Conservation (phyloP, 2,329 filamentous ascomycete genomes). For the Tolypocladium ovalisporum region DNA sequence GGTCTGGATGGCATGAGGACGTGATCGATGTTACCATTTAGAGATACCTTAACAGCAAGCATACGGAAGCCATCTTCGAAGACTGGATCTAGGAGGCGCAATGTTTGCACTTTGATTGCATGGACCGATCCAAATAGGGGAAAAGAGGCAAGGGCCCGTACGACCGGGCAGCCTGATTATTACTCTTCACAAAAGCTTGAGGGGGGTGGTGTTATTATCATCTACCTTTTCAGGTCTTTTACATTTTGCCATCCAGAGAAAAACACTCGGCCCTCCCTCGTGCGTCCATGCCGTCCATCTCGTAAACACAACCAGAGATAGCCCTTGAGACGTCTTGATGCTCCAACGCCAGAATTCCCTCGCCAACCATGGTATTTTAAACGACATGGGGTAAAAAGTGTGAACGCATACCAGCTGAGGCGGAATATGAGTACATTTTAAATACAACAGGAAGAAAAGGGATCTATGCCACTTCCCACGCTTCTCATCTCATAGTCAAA, state of each 20-base stretch:
- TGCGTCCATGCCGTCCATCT: slow-evolving; percentile 31
- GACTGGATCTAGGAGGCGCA: background rate
- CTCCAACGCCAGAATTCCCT: slow-evolving; percentile 37
- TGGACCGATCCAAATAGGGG: too few relatives aligned
- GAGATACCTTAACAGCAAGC: background rate
- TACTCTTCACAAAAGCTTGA: slow-evolving; percentile 22
- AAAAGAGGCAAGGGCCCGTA: background rate
- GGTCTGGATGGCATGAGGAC: slow-evolving; percentile 8
- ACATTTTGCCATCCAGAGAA: slow-evolving; percentile 23
- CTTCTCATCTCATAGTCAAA: slow-evolving; percentile 19
- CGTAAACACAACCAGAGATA: slow-evolving; percentile 31
- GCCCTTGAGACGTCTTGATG: slow-evolving; percentile 35
- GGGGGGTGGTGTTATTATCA: slow-evolving; percentile 48
- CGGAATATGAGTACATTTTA: slow-evolving; percentile 42
- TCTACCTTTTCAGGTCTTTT: slow-evolving; percentile 27
- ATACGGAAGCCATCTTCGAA: too few relatives aligned
- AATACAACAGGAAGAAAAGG: slow-evolving; percentile 26
- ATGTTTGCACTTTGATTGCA: background rate
- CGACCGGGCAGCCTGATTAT: background rate
- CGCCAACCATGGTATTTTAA: slow-evolving; percentile 35
- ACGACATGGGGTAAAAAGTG: slow-evolving; percentile 33
- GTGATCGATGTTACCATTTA: background rate
- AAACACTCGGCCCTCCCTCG: slow-evolving; percentile 23
- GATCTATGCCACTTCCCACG: slow-evolving; percentile 22
- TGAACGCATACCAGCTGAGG: slow-evolving; percentile 22